A percentile compares a stretch with the other conserved stretches of the same genome.
Evolutionary conservation across 345 rosid genomes (phyloP).

Genomic region (Physaria fendleri): DNA sequence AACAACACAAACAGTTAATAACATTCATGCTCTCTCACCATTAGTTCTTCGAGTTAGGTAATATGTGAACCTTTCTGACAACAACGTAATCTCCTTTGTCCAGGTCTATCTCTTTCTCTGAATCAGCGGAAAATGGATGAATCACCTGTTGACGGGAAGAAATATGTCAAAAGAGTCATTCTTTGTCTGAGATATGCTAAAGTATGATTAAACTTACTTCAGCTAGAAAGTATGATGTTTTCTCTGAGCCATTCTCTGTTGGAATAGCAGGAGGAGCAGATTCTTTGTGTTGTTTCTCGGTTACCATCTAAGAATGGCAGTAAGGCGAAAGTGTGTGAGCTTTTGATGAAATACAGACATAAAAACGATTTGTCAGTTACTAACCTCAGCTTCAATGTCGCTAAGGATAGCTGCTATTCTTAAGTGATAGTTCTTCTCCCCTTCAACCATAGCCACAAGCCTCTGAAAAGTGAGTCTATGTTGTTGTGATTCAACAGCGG

Average conservation of each 20-base stretch:
- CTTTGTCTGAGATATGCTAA: background rate
- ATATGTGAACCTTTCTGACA: conserved; percentile 63
- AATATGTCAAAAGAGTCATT: background rate
- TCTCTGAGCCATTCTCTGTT: conserved; percentile 53
- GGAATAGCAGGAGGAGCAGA: conserved; percentile 84
- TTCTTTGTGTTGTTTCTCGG: conserved; percentile 90
- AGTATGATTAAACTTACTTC: conserved; percentile 53
- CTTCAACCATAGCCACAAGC: conserved; percentile 94
- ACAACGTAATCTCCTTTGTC: conserved; percentile 76
- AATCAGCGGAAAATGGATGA: conserved; percentile 61
- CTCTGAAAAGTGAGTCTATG: conserved; percentile 86
- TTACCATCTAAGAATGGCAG: conserved; percentile 59
- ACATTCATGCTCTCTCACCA: background rate
- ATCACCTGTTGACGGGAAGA: conserved; percentile 47
- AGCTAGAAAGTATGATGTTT: conserved; percentile 71
- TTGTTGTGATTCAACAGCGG: conserved; percentile 95
- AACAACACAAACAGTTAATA: background rate
- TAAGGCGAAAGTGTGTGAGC: conserved; percentile 3
- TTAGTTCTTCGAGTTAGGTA: background rate
- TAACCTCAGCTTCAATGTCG: conserved; percentile 97
- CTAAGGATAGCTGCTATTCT: conserved; percentile 85
- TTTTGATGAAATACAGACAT: background rate
- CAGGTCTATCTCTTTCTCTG: conserved; percentile 91
- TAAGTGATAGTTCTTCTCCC: conserved; percentile 79
- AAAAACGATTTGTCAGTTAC: conserved; percentile 13